Evolutionary conservation across 2,329 filamentous ascomycete genomes (phyloP), one percentile per base, ranked within the genome.

Genomic region (Diplodia mutila): DNA sequence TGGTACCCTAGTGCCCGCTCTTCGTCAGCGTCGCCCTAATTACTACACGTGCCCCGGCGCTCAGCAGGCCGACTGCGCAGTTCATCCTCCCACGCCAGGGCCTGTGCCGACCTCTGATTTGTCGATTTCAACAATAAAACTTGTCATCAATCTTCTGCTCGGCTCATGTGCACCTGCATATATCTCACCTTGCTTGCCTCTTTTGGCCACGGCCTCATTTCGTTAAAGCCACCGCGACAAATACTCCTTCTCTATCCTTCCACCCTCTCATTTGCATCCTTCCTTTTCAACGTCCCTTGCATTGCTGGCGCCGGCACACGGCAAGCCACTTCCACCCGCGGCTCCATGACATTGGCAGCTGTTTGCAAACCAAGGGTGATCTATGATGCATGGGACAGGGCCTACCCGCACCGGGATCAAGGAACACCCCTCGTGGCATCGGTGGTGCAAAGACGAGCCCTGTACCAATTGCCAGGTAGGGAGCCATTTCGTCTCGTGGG

Each of bases 91-190:
- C 51, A 23, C 32, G 51, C 12, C 25, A 14, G 51, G 4, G 25
- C 14, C 54, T 6, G 32, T 3, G 7, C 53, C 1, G 54, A 9
- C 54, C 16, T 61, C 4, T 23, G 27, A 61, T 61, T 61, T 32
- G 57, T 11, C 27, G 2, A 12, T 23, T n/a, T n/a, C 5, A 27
- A 27, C 29, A 27, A 12, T 39, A 27, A 25, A n/a, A 11, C 27
- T 46, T 27, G 27, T 59, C 37, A 29, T 29, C 34, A 32, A 32
- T 32, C n/a, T 42, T 32, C 21, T 27, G n/a, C 39, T 49, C 27
- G n/a, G 46, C 59, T 51, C 59, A 63, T 63, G 59, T 63, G 59
- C 39, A 29, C 59, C 34, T 51, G 59, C 46, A n/a, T 63, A 25
- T 14, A 34, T 11, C 46, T 51, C 59, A 51, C 59, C 12, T 34